Evolutionary conservation across 192 early-diverging fungal genomes (phyloP), one percentile per base, ranked within the genome.

Genomic region (Backusella tarrabulga): DNA sequence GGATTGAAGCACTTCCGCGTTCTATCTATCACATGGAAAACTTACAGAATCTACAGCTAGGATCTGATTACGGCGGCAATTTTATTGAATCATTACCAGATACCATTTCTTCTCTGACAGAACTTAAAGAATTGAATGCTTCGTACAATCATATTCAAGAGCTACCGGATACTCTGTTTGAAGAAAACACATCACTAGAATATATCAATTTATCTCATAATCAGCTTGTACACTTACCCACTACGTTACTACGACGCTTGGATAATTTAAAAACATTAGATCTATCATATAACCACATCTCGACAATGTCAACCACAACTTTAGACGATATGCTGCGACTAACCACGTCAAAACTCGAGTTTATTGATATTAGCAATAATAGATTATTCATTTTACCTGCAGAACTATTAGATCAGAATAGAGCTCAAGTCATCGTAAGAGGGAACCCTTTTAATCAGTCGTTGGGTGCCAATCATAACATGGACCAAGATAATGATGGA

Each of bases 201-300:
- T 70, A 38, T 15, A 36, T 70, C 34, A 70, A 70, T 8, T 14
- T 70, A 12, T 70, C 68, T 23, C 68, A 70, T 41, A 70, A 70
- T 26, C 68, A 41, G 9, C 17, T 70, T 12, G 3, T 4, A 14
- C 68, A 70, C 6, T 23, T 70, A 36, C 68, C 68, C 23, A 29
- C 26, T 63, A 7, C 34, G 21, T 23, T 70, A 14, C n/a, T 70
- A 26, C 12, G 68, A 5, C n/a, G 4, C 9, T 41, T 35, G 21
- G n/a, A n/a, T 38, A 38, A 38, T 23, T 38, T 70, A 38, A 70
- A 35, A n/a, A 38, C 68, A 23, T n/a, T 70, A 21, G 68, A 70
- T 1, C 41, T 70, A 38, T 70, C 68, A 23, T 35, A 70, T 70
- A 70, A 70, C n/a, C 68, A 38, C n/a, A 70, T 70, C 14, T 41